phyloP scores from a whole-genome alignment of 2,329 filamentous ascomycete species.

The Emergomyces orientalis region DNA sequence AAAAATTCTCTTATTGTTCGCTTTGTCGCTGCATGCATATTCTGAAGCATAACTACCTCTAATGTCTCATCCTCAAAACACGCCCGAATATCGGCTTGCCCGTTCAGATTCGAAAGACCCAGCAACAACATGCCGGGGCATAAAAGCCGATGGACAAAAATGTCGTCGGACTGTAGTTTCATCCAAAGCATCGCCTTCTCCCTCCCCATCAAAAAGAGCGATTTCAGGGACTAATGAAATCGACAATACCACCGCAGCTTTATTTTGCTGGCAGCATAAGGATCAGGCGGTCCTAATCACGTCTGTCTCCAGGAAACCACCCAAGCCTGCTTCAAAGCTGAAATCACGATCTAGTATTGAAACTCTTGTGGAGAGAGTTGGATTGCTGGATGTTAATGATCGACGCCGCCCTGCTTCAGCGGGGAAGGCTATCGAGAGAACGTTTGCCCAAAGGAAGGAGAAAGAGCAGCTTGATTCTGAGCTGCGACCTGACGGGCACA shows the following conservation, averaged over 20 bases:
- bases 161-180: conserved; percentile 60
- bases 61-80: conserved; percentile 61
- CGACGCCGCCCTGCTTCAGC: neutral
- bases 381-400: conserved; percentile 57
- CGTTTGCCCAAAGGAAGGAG: neutral
- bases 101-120: conserved; percentile 81
- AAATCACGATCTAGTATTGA: conserved; percentile 71
- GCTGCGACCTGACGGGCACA: neutral
- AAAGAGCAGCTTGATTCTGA: neutral
- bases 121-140: conserved; percentile 73
- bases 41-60: neutral
- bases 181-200: conserved; percentile 22
- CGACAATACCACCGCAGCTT: conserved; percentile 26
- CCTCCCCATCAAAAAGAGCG: conserved; percentile 18
- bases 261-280: conserved; percentile 93
- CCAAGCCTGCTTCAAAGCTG: conserved; percentile 48
- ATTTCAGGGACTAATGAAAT: neutral
- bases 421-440: neutral
- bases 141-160: conserved; percentile 71
- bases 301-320: conserved; percentile 29
- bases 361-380: conserved; percentile 70
- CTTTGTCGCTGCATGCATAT: neutral
- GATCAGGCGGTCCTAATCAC: conserved; percentile 55
- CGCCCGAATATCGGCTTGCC: conserved; percentile 68
- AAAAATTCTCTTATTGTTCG: neutral